Base-by-base conservation (phyloP, 257 asterid genomes). In the Solanum stenotomum region DNA sequence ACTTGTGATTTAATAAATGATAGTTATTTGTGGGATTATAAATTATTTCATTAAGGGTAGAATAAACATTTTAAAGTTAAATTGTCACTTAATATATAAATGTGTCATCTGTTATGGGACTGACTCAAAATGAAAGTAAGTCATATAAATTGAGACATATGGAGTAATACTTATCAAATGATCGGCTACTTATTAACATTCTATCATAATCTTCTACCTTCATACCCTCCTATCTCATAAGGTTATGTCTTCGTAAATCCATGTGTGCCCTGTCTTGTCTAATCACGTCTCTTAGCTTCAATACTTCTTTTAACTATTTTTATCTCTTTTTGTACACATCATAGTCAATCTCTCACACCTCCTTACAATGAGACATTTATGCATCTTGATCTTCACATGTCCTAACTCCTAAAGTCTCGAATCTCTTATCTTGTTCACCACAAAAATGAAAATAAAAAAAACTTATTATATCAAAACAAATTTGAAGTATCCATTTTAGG, bases 71-170 rank as follows among this genome's bases (percentile, higher is more conserved):
- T 15, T 15, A 49, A 49, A 49, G 0, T 49, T 15, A 49, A 5
- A 49, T 49, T 49, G 3, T 15, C 7, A 49, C 3, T 15, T 49
- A 49, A 49, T 49, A 14, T 0, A 49, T 6, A 49, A 49, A 49
- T 16, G 23, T 49, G 61, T 49, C 22, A 15, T 49, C 3, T 49
- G 0, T 49, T 49, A 0, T 49, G 22, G 1, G 1, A 49, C 3
- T 0, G 9, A 49, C 23, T 49, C 3, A 49, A 49, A 49, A 15
- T 0, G 1, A 16, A 2, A 49, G 9, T 0, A 49, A 49, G 9
- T 49, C 9, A 5, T 49, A 49, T 49, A 49, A 49, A 49, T 1
- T 5, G 0, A 2, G 1, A 49, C 9, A 16, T 6, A 15, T 6
- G 3, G 3, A 49, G 9, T 49, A 49, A 49, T 49, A 49, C 3